Conservation (phyloP, 495 filamentous ascomycete genomes). For the Penicillium daleae region DNA sequence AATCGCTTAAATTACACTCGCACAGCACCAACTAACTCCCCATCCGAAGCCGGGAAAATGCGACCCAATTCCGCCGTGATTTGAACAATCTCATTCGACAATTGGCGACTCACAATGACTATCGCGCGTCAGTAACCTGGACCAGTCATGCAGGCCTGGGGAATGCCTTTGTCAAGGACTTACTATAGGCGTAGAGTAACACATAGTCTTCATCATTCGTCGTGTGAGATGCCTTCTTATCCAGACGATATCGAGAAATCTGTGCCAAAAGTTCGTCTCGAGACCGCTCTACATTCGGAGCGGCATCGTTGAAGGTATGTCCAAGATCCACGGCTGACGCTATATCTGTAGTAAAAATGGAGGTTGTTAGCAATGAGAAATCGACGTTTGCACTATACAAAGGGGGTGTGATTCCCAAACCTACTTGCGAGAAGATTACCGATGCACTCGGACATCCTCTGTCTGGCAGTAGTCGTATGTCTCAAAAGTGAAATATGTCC, state of each 20-base stretch:
- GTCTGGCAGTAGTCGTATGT: slow-evolving; percentile 77
- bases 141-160: background rate
- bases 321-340: slow-evolving; percentile 90
- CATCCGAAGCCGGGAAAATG: slow-evolving; percentile 5
- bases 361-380: background rate
- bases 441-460: slow-evolving; percentile 78
- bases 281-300: slow-evolving; percentile 80
- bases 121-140: background rate
- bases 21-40: background rate
- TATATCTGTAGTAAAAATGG: slow-evolving; percentile 59
- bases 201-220: slow-evolving; percentile 71
- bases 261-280: slow-evolving; percentile 84
- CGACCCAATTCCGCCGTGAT: background rate
- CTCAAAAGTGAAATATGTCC: slow-evolving; percentile 78
- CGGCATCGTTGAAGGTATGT: slow-evolving; percentile 83
- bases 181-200: slow-evolving; percentile 72
- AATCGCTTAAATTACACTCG: background rate
- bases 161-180: slow-evolving; percentile 16
- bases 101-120: slow-evolving; percentile 58
- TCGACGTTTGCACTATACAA: background rate
- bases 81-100: slow-evolving; percentile 49
- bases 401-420: slow-evolving; percentile 13
- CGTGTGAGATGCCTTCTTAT: slow-evolving; percentile 53
- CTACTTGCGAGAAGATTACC: slow-evolving; percentile 86
- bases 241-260: slow-evolving; percentile 80